A percentile compares a stretch with the other conserved stretches of the same genome.
phyloP scores from a whole-genome alignment of 169 alveolate genomes.

The Besnoitia besnoiti region DNA sequence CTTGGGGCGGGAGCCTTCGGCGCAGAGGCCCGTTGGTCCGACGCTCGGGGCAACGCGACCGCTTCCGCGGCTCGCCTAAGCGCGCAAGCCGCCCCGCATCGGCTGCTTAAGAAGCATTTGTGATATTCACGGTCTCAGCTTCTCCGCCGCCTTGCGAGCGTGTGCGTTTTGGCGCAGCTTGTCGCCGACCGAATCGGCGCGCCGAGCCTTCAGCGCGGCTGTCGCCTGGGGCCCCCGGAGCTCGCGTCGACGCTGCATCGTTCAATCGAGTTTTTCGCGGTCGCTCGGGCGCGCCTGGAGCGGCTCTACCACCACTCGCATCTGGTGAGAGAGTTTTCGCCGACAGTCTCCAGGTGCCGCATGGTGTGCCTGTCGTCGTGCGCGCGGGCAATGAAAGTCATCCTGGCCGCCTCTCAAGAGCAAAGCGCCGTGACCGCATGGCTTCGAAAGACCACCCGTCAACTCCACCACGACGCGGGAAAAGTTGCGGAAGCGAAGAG shows the following conservation, averaged over 20 bases:
- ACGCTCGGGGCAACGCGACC: too few relatives aligned
- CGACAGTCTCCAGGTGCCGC: background rate
- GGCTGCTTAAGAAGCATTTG: too few relatives aligned
- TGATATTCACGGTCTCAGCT: too few relatives aligned
- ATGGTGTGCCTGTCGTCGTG: background rate
- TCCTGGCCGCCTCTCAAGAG: background rate
- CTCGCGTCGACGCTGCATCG: background rate
- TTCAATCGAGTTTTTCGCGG: background rate
- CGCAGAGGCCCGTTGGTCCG: too few relatives aligned
- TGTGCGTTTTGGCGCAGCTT: background rate
- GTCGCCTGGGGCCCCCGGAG: background rate
- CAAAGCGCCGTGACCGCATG: background rate
- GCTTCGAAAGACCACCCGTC: background rate
- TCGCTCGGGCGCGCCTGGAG: slow-evolving; percentile 15
- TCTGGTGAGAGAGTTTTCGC: background rate
- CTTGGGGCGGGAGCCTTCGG: too few relatives aligned
- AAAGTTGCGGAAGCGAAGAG: background rate
- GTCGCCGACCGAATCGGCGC: background rate
- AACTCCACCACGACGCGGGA: background rate
- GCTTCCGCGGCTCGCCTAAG: too few relatives aligned
- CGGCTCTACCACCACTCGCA: background rate
- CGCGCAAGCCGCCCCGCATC: too few relatives aligned
- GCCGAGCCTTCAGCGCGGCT: background rate
- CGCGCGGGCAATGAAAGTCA: background rate
- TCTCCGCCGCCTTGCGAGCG: too few relatives aligned